Percentiles rank a stretch among this genome's conserved stretches.
Conservation (phyloP, 306 rosid genomes). For the Prunus mongolica region DNA sequence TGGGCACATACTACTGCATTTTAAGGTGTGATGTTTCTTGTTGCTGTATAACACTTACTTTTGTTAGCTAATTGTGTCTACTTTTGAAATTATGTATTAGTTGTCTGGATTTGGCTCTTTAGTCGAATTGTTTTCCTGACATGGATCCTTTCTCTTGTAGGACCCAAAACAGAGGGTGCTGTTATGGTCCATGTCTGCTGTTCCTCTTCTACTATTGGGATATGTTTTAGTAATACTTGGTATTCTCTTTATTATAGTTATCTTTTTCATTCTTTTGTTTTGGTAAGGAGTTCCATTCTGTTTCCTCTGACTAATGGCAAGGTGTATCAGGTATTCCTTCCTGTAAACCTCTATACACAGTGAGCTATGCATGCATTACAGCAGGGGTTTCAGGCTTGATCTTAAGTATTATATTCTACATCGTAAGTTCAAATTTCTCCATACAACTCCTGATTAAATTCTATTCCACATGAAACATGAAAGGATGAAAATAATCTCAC, state of each 20-base stretch:
- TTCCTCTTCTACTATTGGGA: slow-evolving; percentile 50
- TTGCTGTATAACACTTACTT: background rate
- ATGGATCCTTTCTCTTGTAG: slow-evolving; percentile 32
- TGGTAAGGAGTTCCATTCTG: background rate
- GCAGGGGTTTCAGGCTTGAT: slow-evolving; percentile 75
- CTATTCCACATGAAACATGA: no score
- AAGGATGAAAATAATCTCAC: no score
- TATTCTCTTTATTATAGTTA: slow-evolving; percentile 13
- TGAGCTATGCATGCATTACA: slow-evolving; percentile 71
- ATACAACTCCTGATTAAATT: background rate
- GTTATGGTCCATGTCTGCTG: slow-evolving; percentile 51
- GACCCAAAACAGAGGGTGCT: slow-evolving; percentile 51
- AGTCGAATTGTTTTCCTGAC: slow-evolving; percentile 21
- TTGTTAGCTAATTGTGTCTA: background rate
- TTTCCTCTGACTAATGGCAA: slow-evolving; percentile 22
- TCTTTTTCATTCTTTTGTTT: background rate
- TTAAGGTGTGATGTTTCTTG: slow-evolving; percentile 37
- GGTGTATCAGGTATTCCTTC: slow-evolving; percentile 62
- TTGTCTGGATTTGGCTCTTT: background rate
- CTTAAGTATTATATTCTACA: slow-evolving; percentile 49
- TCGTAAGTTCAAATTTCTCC: slow-evolving; percentile 40
- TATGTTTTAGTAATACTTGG: slow-evolving; percentile 55
- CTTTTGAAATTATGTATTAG: background rate
- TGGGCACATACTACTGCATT: slow-evolving; percentile 65
- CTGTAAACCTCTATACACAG: slow-evolving; percentile 68